These are phyloP conservation scores for Amanita rubescens DNA, from an alignment of 768 basidiomycete genomes.

Conservation along the genomic window DNA sequence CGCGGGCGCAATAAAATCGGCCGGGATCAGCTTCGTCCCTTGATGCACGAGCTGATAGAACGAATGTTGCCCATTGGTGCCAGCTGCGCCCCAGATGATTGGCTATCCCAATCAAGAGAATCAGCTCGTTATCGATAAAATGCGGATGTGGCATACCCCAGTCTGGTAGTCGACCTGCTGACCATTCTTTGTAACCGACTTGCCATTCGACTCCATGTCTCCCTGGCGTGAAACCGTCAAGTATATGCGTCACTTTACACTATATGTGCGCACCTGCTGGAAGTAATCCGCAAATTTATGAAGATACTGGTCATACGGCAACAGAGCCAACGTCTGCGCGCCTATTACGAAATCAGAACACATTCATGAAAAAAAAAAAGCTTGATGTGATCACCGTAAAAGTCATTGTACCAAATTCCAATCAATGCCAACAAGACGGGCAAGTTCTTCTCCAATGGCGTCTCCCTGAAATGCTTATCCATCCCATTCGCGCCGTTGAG, in stretches of 20 bases:
- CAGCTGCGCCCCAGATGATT: constrained; percentile 98
- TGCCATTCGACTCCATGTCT: constrained; percentile 99
- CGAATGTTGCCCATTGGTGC: constrained; percentile 98
- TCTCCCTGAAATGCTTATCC: constrained; percentile 93
- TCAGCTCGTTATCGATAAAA: constrained; percentile 1
- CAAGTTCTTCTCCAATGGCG: constrained; percentile 83
- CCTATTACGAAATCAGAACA: constrained; percentile 30
- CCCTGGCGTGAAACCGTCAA: constrained; percentile 37
- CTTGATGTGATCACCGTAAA: constrained; percentile 52
- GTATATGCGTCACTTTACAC: background rate
- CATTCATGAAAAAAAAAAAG: background rate
- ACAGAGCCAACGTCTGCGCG: constrained; percentile 88
- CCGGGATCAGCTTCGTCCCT: constrained; percentile 86
- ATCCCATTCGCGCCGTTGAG: constrained; percentile 92
- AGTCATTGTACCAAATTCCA: constrained; percentile 99
- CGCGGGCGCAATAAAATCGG: constrained; percentile 88
- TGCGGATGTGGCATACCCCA: constrained; percentile 50
- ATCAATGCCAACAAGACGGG: constrained; percentile 86
- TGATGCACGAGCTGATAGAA: constrained; percentile 98
- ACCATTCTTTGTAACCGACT: constrained; percentile 91
- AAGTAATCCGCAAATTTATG: constrained; percentile 99
- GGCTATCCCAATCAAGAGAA: constrained; percentile 42
- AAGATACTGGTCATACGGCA: constrained; percentile 98
- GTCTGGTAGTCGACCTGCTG: constrained; percentile 93
- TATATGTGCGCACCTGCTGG: constrained; percentile 61